Conservation (phyloP, 495 filamentous ascomycete genomes). For the Hypoxylon intermedium region DNA sequence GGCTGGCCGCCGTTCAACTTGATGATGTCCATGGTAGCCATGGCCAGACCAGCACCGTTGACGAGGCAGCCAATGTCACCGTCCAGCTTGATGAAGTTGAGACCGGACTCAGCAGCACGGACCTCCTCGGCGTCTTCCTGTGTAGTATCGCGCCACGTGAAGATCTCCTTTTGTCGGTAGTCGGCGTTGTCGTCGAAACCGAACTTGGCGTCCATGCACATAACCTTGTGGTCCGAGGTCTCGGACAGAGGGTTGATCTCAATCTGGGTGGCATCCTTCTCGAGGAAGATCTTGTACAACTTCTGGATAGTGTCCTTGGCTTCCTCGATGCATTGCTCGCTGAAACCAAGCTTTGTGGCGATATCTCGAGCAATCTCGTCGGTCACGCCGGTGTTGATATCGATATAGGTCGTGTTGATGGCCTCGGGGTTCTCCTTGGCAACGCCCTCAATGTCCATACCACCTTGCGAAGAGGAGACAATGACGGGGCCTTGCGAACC, state of each 20-base stretch:
- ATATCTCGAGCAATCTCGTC: slow-evolving; percentile 92
- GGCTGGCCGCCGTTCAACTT: slow-evolving; percentile 97
- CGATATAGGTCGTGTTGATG: slow-evolving; percentile 88
- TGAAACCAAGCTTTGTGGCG: slow-evolving; percentile 92
- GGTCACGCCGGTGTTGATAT: slow-evolving; percentile 94
- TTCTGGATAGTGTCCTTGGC: slow-evolving; percentile 96
- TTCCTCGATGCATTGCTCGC: slow-evolving; percentile 92
- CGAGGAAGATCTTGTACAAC: slow-evolving; percentile 97
- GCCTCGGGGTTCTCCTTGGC: slow-evolving; percentile 97
- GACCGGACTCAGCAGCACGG: slow-evolving; percentile 86
- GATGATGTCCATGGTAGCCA: slow-evolving; percentile 99
- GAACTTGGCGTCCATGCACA: slow-evolving; percentile 99
- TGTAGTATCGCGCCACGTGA: slow-evolving; percentile 87
- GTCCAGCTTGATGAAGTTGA: slow-evolving; percentile 99
- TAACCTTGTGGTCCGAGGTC: slow-evolving; percentile 94
- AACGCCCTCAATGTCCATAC: slow-evolving; percentile 98
- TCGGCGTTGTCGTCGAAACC: slow-evolving; percentile 98
- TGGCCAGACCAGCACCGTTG: slow-evolving; percentile 97
- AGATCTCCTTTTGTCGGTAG: slow-evolving; percentile 95
- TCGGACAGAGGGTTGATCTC: slow-evolving; percentile 99
- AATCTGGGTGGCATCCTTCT: slow-evolving; percentile 97
- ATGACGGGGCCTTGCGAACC: slow-evolving; percentile 90
- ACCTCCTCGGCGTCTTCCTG: slow-evolving; percentile 99
- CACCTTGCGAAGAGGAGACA: slow-evolving; percentile 95
- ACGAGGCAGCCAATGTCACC: slow-evolving; percentile 99